Conservation (phyloP, 2,329 filamentous ascomycete genomes). For the Pseudocercospora fuligena region DNA sequence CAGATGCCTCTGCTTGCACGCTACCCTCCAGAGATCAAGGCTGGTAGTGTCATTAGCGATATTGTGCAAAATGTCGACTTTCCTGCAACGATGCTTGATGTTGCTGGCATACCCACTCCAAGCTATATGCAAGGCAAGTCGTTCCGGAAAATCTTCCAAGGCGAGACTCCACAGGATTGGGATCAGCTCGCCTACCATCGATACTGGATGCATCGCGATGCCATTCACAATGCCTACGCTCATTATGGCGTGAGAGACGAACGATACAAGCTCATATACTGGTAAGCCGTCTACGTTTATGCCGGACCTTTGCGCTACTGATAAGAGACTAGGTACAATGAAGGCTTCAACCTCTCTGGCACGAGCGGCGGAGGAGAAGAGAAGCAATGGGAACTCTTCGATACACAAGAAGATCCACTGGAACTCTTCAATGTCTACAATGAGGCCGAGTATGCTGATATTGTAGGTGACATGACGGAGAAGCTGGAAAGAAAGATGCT, state of each 20-base stretch:
- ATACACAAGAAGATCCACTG: slow-evolving; percentile 54
- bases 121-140: slow-evolving; percentile 59
- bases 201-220: slow-evolving; percentile 62
- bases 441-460: slow-evolving; percentile 37
- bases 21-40: slow-evolving; percentile 50
- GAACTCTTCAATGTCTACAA: slow-evolving; percentile 51
- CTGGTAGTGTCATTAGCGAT: slow-evolving; percentile 50
- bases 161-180: slow-evolving; percentile 51
- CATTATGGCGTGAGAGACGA: slow-evolving; percentile 60
- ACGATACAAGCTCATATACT: slow-evolving; percentile 62
- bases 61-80: slow-evolving; percentile 62
- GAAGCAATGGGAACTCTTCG: slow-evolving; percentile 61
- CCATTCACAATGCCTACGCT: slow-evolving; percentile 56
- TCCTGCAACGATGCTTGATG: slow-evolving; percentile 56
- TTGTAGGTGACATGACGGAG: slow-evolving; percentile 40
- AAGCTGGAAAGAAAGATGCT: slow-evolving; percentile 53
- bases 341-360: slow-evolving; percentile 53
- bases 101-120: slow-evolving; percentile 48
- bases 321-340: slow-evolving; percentile 38
- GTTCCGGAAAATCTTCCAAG: slow-evolving; percentile 47
- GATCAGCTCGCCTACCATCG: slow-evolving; percentile 60
- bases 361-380: slow-evolving; percentile 48
- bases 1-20: slow-evolving; percentile 61
- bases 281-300: slow-evolving; percentile 55
- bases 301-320: too few relatives aligned